Base-by-base conservation (phyloP, 768 basidiomycete genomes). In the Zangia roseola region DNA sequence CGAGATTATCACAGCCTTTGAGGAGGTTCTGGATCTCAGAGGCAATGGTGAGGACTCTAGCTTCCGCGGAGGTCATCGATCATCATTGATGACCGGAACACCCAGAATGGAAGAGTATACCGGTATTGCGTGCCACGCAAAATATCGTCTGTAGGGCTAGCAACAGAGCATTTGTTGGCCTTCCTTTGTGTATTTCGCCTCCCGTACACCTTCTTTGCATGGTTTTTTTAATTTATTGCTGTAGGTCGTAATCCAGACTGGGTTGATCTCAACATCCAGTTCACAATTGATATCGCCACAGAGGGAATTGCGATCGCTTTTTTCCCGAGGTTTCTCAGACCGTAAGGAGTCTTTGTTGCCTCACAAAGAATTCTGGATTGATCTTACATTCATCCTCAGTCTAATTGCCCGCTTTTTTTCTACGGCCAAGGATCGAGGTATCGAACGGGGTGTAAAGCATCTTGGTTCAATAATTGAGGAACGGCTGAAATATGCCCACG, bases 131-230 rank as follows among this genome's bases (percentile, higher is more conserved):
- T 4, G 51, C 49, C 0, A 53, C 70, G 6, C 63, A 59, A 47
- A 51, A 66, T 23, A 55, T 81, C 10, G 58, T 80, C 7, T 67
- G 69, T 24, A 69, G 75, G 20, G 58, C 69, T 2, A 74, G 65
- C 43, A 78, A 76, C 54, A 71, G 81, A 16, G 42, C 72, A 6
- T 77, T 82, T 45, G 74, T 81, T 9, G 80, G 79, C 0, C 58
- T 71, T 21, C 76, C 77, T 10, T 40, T 76, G 2, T 80, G 80
- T 78, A 37, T 28, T 36, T 25, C 9, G 23, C 21, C 9, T 25
- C 2, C 10, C 7, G 10, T 38, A n/a, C 20, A 3, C 8, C n/a
- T n/a, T n/a, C n/a, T n/a, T n/a, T n/a, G n/a, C 21, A 40, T 7
- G 35, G 21, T 8, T 17, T 36, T 42, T 2, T 23, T 14, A 12